These are phyloP conservation scores for Phaffia tasmanica DNA, from an alignment of 768 basidiomycete species.

Conservation along the genomic window DNA sequence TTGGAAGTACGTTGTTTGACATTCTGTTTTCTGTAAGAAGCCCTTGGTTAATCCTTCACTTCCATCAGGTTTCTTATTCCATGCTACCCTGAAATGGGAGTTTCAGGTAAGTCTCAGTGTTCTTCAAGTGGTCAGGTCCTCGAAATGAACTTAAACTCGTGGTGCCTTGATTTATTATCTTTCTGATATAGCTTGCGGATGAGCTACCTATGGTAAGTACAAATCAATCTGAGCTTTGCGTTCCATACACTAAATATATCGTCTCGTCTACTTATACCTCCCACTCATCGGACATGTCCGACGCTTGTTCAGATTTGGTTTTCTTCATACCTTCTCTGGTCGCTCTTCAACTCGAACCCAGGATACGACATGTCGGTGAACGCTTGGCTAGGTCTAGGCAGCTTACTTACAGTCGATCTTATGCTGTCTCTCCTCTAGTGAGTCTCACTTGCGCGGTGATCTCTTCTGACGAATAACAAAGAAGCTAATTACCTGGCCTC, in stretches of 20 bases:
- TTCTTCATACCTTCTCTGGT: constrained; percentile 6
- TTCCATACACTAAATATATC: too few species aligned
- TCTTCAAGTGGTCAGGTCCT: too few species aligned
- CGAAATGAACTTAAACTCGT: neutral
- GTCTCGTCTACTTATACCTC: too few species aligned
- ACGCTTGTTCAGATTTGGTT: neutral
- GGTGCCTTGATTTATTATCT: neutral
- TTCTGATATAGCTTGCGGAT: neutral
- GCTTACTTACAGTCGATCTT: neutral
- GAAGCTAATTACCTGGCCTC: neutral
- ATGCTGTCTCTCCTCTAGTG: too few species aligned
- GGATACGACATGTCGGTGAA: neutral
- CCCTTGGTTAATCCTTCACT: neutral
- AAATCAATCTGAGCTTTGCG: too few species aligned
- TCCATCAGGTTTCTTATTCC: constrained; percentile 7
- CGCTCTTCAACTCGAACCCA: constrained; percentile 3
- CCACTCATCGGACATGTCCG: too few species aligned
- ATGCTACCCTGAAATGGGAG: constrained; percentile 1
- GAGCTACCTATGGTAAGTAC: constrained; percentile 6
- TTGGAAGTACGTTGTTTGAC: neutral
- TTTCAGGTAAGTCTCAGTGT: neutral
- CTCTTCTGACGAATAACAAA: neutral
- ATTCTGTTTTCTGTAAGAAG: neutral
- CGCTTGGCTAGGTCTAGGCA: neutral
- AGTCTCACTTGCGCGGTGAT: neutral